Percentiles rank a stretch among this genome's conserved stretches.
Evolutionary conservation across 106 monocot species (phyloP).

Genomic region (Dioscorea dumetorum): DNA sequence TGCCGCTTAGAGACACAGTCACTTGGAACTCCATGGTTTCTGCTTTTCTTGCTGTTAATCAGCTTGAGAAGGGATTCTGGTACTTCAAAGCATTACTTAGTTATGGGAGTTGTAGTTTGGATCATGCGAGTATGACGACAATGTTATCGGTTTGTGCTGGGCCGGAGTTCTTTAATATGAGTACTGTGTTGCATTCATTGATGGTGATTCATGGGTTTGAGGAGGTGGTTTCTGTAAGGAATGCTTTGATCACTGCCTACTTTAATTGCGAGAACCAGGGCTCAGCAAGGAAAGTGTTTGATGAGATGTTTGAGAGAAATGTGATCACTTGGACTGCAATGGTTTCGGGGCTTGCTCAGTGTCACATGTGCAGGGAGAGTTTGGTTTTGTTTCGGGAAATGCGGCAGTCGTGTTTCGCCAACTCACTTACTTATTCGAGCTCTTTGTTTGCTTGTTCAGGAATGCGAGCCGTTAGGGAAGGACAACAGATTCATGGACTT

Average conservation of each 20-base stretch:
- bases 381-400: constrained; percentile 50
- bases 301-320: constrained; percentile 46
- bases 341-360: constrained; percentile 66
- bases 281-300: constrained; percentile 46
- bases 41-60: constrained; percentile 8
- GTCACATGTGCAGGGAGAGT: constrained; percentile 22
- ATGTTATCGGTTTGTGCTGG: constrained; percentile 36
- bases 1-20: constrained; percentile 44
- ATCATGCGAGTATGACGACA: constrained; percentile 68
- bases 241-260: constrained; percentile 66
- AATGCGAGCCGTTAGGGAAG: constrained; percentile 27
- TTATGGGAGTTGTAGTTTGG: constrained; percentile 4
- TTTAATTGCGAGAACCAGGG: constrained; percentile 25
- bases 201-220: constrained; percentile 25
- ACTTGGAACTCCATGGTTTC: constrained; percentile 73
- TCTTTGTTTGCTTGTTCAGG: constrained; percentile 57
- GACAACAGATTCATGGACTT: constrained; percentile 45
- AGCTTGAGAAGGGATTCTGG: constrained; percentile 18
- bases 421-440: constrained; percentile 57
- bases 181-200: constrained; percentile 41
- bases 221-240: constrained; percentile 43
- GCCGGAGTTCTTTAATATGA: constrained; percentile 16
- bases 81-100: constrained; percentile 39
- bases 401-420: constrained; percentile 24
- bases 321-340: constrained; percentile 75